A percentile compares a stretch with the other conserved stretches of the same genome.
These are phyloP conservation scores for Alternaria ethzedia DNA, from an alignment of 2,329 filamentous ascomycete species.

Conservation along the genomic window DNA sequence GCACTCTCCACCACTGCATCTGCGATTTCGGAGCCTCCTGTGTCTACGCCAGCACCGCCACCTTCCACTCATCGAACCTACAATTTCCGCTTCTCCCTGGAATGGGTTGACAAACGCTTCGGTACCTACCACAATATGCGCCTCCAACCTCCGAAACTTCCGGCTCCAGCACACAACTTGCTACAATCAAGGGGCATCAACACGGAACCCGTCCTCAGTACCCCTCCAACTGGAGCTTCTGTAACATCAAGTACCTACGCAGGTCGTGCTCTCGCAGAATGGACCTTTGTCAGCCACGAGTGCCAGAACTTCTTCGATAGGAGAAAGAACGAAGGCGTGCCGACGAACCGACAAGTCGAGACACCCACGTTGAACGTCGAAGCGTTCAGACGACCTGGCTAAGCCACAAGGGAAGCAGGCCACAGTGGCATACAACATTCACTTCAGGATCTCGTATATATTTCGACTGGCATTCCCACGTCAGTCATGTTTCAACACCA, in stretches of 20 bases:
- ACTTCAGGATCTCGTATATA: conserved; percentile 3
- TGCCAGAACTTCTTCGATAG: conserved; percentile 83
- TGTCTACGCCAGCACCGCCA: conserved; percentile 46
- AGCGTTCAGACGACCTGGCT: conserved; percentile 60
- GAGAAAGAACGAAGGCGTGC: conserved; percentile 74
- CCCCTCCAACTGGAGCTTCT: conserved; percentile 48
- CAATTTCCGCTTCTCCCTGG: conserved; percentile 77
- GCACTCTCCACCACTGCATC: conserved; percentile 8
- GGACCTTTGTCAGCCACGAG: conserved; percentile 75
- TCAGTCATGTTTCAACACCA: conserved; percentile 2
- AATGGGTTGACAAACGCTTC: conserved; percentile 66
- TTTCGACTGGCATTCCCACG: conserved; percentile 2
- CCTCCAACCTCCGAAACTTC: conserved; percentile 72
- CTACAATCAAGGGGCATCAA: conserved; percentile 55
- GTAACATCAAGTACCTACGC: conserved; percentile 62
- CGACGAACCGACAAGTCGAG: conserved; percentile 71
- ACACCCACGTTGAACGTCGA: conserved; percentile 70
- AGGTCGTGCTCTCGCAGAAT: conserved; percentile 78
- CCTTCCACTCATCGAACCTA: conserved; percentile 64
- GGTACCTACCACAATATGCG: conserved; percentile 65
- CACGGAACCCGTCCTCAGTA: conserved; percentile 28
- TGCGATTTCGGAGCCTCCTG: conserved; percentile 8
- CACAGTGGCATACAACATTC: background rate
- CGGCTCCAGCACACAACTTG: conserved; percentile 71
- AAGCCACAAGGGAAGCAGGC: background rate